A percentile compares a stretch with the other conserved stretches of the same genome.
These are phyloP conservation scores for Ceratocystiopsis sp. DNA, from an alignment of 2,329 filamentous ascomycete genomes.

Conservation along the genomic window DNA sequence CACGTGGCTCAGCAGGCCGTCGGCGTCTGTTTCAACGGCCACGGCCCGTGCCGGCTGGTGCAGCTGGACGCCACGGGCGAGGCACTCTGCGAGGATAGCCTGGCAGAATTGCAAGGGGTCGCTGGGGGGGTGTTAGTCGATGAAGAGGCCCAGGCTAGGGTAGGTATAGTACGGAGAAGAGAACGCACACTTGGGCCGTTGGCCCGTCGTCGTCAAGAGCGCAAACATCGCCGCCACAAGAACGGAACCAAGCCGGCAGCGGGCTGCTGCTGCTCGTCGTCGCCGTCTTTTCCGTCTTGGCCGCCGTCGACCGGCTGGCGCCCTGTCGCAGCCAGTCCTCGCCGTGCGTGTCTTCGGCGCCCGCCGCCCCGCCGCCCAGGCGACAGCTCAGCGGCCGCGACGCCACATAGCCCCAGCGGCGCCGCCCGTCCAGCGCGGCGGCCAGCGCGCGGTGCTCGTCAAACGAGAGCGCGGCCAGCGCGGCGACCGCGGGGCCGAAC, in stretches of 20 bases:
- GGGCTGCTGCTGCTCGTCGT: background rate
- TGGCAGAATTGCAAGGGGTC: constrained; percentile 50
- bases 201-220: constrained; percentile 42
- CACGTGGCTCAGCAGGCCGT: constrained; percentile 33
- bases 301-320: constrained; percentile 17
- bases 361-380: constrained; percentile 6
- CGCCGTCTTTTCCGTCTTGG: constrained; percentile 3
- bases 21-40: constrained; percentile 31
- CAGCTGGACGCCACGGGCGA: constrained; percentile 46
- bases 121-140: background rate
- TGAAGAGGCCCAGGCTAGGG: background rate
- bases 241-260: constrained; percentile 39
- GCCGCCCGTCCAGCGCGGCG: constrained; percentile 34
- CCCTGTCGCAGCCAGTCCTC: constrained; percentile 46
- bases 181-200: constrained; percentile 44
- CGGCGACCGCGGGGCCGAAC: constrained; percentile 37
- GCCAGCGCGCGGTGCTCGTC: constrained; percentile 50
- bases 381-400: constrained; percentile 42
- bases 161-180: constrained; percentile 7
- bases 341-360: constrained; percentile 24
- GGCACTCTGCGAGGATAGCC: constrained; percentile 43
- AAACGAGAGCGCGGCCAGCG: constrained; percentile 51
- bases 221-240: constrained; percentile 37
- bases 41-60: constrained; percentile 42
- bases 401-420: constrained; percentile 31